Evolutionary conservation across 2,329 filamentous ascomycete species (phyloP).

Genomic region (Pyricularia sp.): DNA sequence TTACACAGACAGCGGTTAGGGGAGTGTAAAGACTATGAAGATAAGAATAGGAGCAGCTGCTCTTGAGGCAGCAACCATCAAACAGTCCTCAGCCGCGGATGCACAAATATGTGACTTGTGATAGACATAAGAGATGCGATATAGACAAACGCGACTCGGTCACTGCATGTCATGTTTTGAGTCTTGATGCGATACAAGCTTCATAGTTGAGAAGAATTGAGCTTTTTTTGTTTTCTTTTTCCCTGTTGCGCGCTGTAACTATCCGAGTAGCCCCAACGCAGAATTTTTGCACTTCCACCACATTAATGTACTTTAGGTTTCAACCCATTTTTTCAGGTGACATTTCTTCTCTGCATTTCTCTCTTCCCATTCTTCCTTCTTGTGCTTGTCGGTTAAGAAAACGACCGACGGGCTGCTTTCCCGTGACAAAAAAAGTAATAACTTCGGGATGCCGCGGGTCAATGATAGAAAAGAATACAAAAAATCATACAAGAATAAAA

Average conservation of each 20-base stretch:
- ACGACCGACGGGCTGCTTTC: background rate
- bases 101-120: too few species aligned
- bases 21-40: too few species aligned
- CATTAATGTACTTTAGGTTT: background rate
- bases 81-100: too few species aligned
- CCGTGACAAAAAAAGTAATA: background rate
- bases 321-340: background rate
- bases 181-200: background rate
- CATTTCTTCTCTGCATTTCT: background rate
- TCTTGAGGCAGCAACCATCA: too few species aligned
- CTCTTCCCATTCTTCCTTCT: background rate
- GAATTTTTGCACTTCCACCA: background rate
- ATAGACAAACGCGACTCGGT: background rate
- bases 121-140: background rate
- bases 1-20: too few species aligned
- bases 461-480: background rate
- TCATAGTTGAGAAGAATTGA: background rate
- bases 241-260: background rate
- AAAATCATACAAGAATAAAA: conserved; percentile 3
- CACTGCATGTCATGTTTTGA: background rate
- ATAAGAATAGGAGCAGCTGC: too few species aligned
- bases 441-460: background rate
- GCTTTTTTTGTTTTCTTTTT: background rate
- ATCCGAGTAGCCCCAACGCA: background rate
- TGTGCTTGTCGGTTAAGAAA: background rate